These are phyloP conservation scores for Volvariella surrecta DNA, from an alignment of 1,284 basidiomycete genomes.

Conservation along the genomic window DNA sequence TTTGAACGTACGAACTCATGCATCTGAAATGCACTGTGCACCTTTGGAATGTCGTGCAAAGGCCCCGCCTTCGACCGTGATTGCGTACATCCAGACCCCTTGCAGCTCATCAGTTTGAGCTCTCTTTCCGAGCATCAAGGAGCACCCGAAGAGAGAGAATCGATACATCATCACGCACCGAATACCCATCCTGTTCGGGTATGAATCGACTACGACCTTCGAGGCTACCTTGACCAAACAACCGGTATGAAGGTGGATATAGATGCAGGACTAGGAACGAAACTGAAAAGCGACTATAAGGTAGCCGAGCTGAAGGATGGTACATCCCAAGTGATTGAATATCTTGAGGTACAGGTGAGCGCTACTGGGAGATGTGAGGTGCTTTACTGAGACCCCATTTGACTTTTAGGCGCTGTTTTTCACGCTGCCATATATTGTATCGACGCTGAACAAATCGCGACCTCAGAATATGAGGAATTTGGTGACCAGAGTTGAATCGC, in stretches of 20 bases:
- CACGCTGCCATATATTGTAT: constrained; percentile 18
- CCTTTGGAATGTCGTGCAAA: too few species aligned
- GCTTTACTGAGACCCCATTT: not conserved
- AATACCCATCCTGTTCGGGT: constrained; percentile 19
- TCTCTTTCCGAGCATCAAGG: constrained; percentile 23
- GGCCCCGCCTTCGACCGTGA: constrained; percentile 17
- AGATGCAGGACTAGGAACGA: constrained; percentile 26
- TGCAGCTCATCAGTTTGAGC: constrained; percentile 21
- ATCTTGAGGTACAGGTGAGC: constrained; percentile 19
- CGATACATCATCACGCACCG: constrained; percentile 26
- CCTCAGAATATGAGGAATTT: constrained; percentile 5
- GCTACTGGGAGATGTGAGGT: not conserved
- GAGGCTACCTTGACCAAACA: constrained; percentile 16
- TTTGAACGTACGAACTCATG: too few species aligned
- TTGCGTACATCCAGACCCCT: constrained; percentile 24
- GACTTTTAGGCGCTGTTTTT: constrained; percentile 15
- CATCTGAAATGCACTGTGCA: too few species aligned
- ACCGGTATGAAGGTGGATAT: constrained; percentile 24
- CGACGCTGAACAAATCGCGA: constrained; percentile 20
- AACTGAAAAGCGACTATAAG: constrained; percentile 22
- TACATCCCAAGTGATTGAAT: constrained; percentile 19
- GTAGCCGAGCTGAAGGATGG: constrained; percentile 16
- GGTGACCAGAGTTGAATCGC: constrained; percentile 16
- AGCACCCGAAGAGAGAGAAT: constrained; percentile 17
- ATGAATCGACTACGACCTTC: constrained; percentile 20